Conservation (phyloP, 495 filamentous ascomycete genomes). For the Penicillium canariense region DNA sequence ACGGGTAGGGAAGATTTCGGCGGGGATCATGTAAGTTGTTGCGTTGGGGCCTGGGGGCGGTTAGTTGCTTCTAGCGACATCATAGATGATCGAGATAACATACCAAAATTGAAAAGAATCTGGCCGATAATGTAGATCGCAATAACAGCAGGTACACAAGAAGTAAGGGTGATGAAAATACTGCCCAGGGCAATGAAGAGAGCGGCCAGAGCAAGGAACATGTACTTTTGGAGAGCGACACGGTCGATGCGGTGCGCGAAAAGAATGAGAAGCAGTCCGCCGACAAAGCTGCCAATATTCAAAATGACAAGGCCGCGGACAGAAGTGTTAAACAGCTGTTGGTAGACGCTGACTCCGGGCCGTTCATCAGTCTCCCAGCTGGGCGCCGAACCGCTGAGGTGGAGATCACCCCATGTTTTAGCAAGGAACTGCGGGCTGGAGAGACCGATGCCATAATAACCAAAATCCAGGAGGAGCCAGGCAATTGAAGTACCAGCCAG, state of each 20-base stretch:
- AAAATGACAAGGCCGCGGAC: slow-evolving; percentile 40
- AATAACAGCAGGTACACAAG: slow-evolving; percentile 45
- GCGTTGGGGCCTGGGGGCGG: slow-evolving; percentile 49
- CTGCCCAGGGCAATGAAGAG: slow-evolving; percentile 50
- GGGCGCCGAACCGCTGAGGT: slow-evolving; percentile 30
- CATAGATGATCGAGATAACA: background rate
- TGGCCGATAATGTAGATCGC: slow-evolving; percentile 58
- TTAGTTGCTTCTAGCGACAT: slow-evolving; percentile 7
- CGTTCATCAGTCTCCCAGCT: slow-evolving; percentile 39
- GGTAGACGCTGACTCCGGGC: slow-evolving; percentile 33
- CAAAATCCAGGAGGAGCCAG: slow-evolving; percentile 56
- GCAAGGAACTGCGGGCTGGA: slow-evolving; percentile 44
- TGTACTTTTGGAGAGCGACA: slow-evolving; percentile 46
- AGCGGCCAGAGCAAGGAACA: slow-evolving; percentile 45
- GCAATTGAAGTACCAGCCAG: slow-evolving; percentile 47
- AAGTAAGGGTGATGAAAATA: slow-evolving; percentile 44
- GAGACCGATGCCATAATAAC: slow-evolving; percentile 56
- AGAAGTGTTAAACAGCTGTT: slow-evolving; percentile 41
- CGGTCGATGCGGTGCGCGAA: slow-evolving; percentile 47
- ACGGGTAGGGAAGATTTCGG: slow-evolving; percentile 60
- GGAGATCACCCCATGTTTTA: slow-evolving; percentile 42
- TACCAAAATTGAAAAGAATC: slow-evolving; percentile 63
- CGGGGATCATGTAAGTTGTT: slow-evolving; percentile 60
- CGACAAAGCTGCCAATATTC: slow-evolving; percentile 47
- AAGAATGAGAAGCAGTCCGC: slow-evolving; percentile 44